These are phyloP conservation scores for Annulohypoxylon bovei DNA, from an alignment of 495 filamentous ascomycete genomes.

Conservation along the genomic window DNA sequence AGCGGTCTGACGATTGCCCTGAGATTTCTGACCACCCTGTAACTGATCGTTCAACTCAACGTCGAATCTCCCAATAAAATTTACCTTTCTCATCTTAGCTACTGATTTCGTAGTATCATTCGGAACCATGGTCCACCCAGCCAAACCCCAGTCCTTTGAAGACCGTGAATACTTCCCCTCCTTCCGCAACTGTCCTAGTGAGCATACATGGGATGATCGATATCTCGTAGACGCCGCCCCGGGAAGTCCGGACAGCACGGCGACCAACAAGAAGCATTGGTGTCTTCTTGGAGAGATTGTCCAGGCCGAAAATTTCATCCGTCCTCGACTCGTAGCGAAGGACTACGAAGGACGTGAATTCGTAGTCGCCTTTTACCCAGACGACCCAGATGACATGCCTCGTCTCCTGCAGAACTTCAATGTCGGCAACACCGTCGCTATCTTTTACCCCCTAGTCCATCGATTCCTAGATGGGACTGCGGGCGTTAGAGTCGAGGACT, in stretches of 20 bases:
- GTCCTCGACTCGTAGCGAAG: conserved; percentile 27
- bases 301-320: conserved; percentile 16
- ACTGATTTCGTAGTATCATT: background rate
- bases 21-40: too few relatives aligned
- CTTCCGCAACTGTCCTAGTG: conserved; percentile 9
- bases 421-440: conserved; percentile 30
- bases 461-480: conserved; percentile 18
- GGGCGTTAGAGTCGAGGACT: conserved; percentile 24
- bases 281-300: conserved; percentile 35
- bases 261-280: conserved; percentile 20
- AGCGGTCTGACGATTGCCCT: too few relatives aligned
- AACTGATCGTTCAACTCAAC: too few relatives aligned
- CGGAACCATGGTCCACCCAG: background rate
- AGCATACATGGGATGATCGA: conserved; percentile 15
- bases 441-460: conserved; percentile 30
- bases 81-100: too few relatives aligned
- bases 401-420: conserved; percentile 26
- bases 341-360: conserved; percentile 18
- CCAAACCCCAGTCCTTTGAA: conserved; percentile 24
- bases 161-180: conserved; percentile 27
- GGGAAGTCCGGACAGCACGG: background rate
- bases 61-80: background rate
- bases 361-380: conserved; percentile 29
- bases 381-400: conserved; percentile 21
- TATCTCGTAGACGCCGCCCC: background rate